Conservation (phyloP, 2,329 filamentous ascomycete species). For the Zalaria sp. region DNA sequence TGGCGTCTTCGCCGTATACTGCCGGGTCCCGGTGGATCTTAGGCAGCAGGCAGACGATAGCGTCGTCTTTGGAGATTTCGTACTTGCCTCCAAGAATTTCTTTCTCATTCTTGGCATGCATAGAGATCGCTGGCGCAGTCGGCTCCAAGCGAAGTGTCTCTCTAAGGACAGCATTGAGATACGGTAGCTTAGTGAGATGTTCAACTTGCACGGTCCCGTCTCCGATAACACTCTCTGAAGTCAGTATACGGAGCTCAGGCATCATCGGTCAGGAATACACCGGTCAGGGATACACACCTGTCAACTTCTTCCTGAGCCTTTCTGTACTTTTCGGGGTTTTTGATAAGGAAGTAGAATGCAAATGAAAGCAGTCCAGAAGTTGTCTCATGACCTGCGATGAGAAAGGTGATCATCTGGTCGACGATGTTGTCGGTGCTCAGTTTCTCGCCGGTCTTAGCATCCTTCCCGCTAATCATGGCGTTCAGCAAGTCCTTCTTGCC, state of each 20-base stretch:
- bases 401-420: constrained; percentile 54
- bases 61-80: constrained; percentile 37
- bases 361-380: constrained; percentile 55
- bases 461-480: constrained; percentile 54
- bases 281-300: no score
- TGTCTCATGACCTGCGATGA: constrained; percentile 59
- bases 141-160: constrained; percentile 49
- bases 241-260: no score
- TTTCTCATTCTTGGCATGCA: constrained; percentile 38
- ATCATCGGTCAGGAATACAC: no score
- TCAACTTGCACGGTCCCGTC: constrained; percentile 42
- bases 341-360: constrained; percentile 49
- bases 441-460: constrained; percentile 52
- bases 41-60: constrained; percentile 35
- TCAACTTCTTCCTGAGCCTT: constrained; percentile 51
- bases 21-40: constrained; percentile 47
- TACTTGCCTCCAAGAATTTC: constrained; percentile 48
- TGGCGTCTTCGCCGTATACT: constrained; percentile 51
- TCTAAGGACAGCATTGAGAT: constrained; percentile 50
- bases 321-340: constrained; percentile 43
- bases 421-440: constrained; percentile 49
- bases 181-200: constrained; percentile 50
- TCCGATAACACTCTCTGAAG: constrained; percentile 44
- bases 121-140: constrained; percentile 43
- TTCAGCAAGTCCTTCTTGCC: constrained; percentile 53